Evolutionary conservation across 2,329 filamentous ascomycete genomes (phyloP).

Genomic region (Rutstroemia sp.): DNA sequence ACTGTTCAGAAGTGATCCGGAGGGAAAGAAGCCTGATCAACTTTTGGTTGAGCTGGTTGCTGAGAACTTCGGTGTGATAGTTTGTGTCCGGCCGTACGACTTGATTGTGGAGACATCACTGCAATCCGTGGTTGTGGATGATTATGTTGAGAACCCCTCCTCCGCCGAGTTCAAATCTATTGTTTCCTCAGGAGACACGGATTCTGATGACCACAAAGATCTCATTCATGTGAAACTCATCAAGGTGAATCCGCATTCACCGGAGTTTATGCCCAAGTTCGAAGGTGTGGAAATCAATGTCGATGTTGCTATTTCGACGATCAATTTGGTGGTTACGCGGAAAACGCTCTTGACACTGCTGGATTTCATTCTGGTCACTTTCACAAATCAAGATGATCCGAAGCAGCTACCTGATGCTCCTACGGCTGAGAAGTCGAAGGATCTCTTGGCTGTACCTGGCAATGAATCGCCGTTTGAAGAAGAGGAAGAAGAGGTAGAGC

Average conservation of each 20-base stretch:
- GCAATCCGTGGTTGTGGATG: constrained; percentile 80
- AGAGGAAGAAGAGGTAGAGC: constrained; percentile 20
- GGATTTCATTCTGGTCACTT: constrained; percentile 91
- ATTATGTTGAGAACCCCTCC: constrained; percentile 85
- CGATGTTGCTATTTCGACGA: constrained; percentile 84
- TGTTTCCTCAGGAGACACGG: constrained; percentile 70
- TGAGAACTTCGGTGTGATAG: constrained; percentile 78
- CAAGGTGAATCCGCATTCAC: constrained; percentile 82
- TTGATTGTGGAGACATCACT: constrained; percentile 90
- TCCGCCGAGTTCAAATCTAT: constrained; percentile 93
- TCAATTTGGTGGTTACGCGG: constrained; percentile 90
- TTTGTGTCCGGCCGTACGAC: constrained; percentile 82
- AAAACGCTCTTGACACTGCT: constrained; percentile 86
- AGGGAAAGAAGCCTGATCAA: constrained; percentile 67
- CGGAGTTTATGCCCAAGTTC: constrained; percentile 86
- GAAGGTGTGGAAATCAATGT: constrained; percentile 93
- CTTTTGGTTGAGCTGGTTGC: constrained; percentile 87
- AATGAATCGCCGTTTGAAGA: constrained; percentile 5
- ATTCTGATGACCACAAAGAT: constrained; percentile 71
- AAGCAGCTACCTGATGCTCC: constrained; percentile 33
- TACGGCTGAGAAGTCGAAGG: constrained; percentile 26
- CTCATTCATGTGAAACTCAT: constrained; percentile 85
- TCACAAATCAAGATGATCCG: constrained; percentile 54
- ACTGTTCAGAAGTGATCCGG: constrained; percentile 77
- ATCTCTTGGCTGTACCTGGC: constrained; percentile 3